Evolutionary conservation across 495 filamentous ascomycete genomes (phyloP), one percentile per base, ranked within the genome.

Genomic region (Gamarada debralockiae): DNA sequence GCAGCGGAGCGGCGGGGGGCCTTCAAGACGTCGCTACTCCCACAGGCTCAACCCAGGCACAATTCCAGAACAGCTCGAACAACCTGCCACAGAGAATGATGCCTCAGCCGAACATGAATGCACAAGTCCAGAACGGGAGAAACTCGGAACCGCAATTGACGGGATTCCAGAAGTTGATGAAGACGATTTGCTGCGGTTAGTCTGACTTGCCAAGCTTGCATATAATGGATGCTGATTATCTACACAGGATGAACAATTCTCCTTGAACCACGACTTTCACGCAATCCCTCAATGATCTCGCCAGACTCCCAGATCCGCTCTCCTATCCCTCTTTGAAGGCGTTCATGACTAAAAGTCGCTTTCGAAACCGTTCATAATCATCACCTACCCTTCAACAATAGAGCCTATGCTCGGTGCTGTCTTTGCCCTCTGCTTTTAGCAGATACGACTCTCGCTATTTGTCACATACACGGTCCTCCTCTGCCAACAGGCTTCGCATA

Each of bases 61-160:
- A 95, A 65, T 95, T 95, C 75, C 87, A 91, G 72, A 87, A 84
- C 75, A 91, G 87, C 70, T 87, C 85, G 62, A 86, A 89, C 59
- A 90, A 95, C 69, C 80, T 95, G 52, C 82, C 85, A 22, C 80
- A 79, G 53, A 76, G 83, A 55, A 76, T 86, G 63, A 83, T 76
- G 49, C 72, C 73, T 18, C 83, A 83, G 59, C 78, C 76, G 50
- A 71, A 68, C 24, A 70, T 78, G 67, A 73, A 70, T 55, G 76
- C 69, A 55, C 79, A 80, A 56, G 72, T 63, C 42, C 62, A 58
- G 68, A 78, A 72, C 50, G 70, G 70, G 48, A 68, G 49, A 62
- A 64, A 31, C 55, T 61, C 46, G 21, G 76, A 80, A 43, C 70
- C 70, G 36, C 72, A 74, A 56, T 77, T 73, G 10, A 76, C 73